These are phyloP conservation scores for Bipolaris gigantea DNA, from an alignment of 2,329 filamentous ascomycete genomes.

Conservation along the genomic window DNA sequence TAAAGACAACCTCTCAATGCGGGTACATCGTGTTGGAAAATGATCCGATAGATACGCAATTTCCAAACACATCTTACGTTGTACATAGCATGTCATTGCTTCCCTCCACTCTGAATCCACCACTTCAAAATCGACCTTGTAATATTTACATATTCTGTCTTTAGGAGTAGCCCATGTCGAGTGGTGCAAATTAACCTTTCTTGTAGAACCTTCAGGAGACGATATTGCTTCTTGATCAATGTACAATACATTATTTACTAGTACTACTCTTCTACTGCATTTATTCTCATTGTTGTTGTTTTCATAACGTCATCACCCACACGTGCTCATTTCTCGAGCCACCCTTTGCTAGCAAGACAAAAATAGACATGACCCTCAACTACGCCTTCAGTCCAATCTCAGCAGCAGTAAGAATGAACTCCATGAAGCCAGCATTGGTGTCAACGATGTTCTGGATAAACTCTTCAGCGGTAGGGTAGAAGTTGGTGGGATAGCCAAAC, in stretches of 20 bases:
- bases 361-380: too few species aligned
- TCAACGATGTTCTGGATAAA: conserved; percentile 48
- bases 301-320: conserved; percentile 3
- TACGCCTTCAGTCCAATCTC: conserved; percentile 37
- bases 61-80: too few species aligned
- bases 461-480: conserved; percentile 47
- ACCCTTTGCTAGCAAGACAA: too few species aligned
- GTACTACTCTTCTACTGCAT: not conserved
- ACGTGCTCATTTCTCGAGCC: not conserved
- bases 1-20: not conserved
- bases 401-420: conserved; percentile 43
- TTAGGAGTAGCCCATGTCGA: not conserved
- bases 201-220: not conserved
- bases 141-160: not conserved
- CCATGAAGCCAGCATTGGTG: conserved; percentile 49
- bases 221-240: not conserved
- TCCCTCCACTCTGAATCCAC: too few species aligned
- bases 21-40: too few species aligned
- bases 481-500: conserved; percentile 47
- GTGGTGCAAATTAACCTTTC: not conserved
- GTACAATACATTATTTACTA: not conserved
- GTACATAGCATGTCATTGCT: too few species aligned
- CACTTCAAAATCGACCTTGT: too few species aligned
- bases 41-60: too few species aligned
- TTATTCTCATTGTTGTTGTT: not conserved